Evolutionary conservation across 2,329 filamentous ascomycete genomes (phyloP).

Genomic region (Scedosporium boydii): DNA sequence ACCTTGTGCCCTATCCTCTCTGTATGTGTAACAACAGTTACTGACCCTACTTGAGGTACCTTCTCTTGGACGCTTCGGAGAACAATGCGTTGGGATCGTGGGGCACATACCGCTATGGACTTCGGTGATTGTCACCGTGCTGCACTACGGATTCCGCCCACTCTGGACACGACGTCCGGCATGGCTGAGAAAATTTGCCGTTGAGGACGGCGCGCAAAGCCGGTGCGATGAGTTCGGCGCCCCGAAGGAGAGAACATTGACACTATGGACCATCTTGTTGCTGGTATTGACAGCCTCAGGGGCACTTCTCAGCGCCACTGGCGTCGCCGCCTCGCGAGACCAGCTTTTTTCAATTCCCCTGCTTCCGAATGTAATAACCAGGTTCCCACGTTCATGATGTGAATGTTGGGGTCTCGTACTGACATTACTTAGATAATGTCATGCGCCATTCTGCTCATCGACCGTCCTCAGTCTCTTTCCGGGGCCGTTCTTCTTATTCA

Average conservation of each 20-base stretch:
- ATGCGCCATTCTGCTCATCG: slow-evolving; percentile 15
- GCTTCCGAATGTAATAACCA: slow-evolving; percentile 9
- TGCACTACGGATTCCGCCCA: slow-evolving; percentile 20
- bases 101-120: slow-evolving; percentile 18
- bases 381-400: background rate
- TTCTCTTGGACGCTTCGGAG: background rate
- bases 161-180: slow-evolving; percentile 21
- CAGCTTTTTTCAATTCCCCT: slow-evolving; percentile 27
- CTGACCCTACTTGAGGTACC: background rate
- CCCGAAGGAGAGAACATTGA: slow-evolving; percentile 5
- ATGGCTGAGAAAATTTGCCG: slow-evolving; percentile 24
- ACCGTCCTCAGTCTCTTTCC: slow-evolving; percentile 19
- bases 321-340: slow-evolving; percentile 10
- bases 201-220: slow-evolving; percentile 12
- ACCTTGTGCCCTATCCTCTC: background rate
- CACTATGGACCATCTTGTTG: slow-evolving; percentile 2
- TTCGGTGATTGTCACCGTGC: slow-evolving; percentile 18
- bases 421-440: slow-evolving; percentile 13
- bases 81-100: background rate
- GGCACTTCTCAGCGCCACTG: background rate
- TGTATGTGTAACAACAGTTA: background rate
- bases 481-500: slow-evolving; percentile 21
- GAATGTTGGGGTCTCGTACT: background rate
- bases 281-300: background rate
- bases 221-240: background rate